Evolutionary conservation across 2,329 filamentous ascomycete genomes (phyloP).

Genomic region (Talaromyces sp.): DNA sequence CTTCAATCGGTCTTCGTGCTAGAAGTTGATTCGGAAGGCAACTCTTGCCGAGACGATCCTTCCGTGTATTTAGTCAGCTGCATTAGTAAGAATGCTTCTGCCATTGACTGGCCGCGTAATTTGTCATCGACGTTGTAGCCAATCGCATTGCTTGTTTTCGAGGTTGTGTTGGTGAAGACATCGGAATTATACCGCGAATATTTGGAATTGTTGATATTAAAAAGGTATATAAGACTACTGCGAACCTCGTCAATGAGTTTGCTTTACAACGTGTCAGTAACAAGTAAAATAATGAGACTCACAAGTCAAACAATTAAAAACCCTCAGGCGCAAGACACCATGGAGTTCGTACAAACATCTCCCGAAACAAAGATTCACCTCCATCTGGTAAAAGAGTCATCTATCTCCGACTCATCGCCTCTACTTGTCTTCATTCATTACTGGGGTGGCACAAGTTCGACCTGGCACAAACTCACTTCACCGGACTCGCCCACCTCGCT

Average conservation of each 20-base stretch:
- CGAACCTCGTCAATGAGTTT: no score
- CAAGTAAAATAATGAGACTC: not conserved
- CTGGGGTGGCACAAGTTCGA: conserved; percentile 38
- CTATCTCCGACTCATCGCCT: conserved; percentile 1
- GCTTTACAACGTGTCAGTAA: not conserved
- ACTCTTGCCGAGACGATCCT: not conserved
- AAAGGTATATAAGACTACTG: not conserved
- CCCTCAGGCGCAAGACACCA: not conserved
- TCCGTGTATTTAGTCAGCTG: not conserved
- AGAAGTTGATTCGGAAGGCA: not conserved
- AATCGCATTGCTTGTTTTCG: not conserved
- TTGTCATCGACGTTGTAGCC: not conserved
- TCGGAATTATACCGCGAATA: not conserved
- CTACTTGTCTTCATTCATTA: conserved; percentile 38
- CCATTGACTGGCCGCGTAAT: not conserved
- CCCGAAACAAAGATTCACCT: conserved; percentile 18
- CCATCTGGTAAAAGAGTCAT: conserved; percentile 13
- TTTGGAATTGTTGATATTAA: not conserved
- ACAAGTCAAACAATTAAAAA: not conserved
- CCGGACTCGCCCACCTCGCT: conserved; percentile 21
- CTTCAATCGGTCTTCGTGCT: not conserved
- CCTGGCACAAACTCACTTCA: conserved; percentile 30
- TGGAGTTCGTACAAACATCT: conserved; percentile 12
- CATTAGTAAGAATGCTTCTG: not conserved
- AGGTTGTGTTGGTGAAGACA: not conserved